Conservation (phyloP, 306 rosid species). For the Sindora glabra region DNA sequence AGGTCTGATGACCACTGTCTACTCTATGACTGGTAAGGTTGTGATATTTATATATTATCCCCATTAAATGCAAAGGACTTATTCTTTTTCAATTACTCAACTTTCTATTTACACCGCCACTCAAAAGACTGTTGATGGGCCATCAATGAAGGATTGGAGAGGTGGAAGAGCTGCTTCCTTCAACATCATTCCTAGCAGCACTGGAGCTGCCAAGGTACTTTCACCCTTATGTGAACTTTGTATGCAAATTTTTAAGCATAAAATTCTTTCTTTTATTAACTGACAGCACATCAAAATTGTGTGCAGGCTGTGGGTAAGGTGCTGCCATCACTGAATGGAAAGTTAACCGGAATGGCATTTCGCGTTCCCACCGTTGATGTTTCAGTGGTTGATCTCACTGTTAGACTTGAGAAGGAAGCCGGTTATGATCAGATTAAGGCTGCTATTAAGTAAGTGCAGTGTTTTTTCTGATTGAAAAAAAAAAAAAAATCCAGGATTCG, state of each 20-base stretch:
- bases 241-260: neutral
- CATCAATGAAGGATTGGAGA: conserved; percentile 92
- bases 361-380: conserved; percentile 92
- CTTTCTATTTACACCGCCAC: conserved; percentile 42
- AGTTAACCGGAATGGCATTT: conserved; percentile 89
- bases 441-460: conserved; percentile 77
- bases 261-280: neutral
- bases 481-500: too few species aligned
- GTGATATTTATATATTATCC: neutral
- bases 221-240: neutral
- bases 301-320: conserved; percentile 95
- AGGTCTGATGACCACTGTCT: conserved; percentile 91
- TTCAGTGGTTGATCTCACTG: conserved; percentile 94
- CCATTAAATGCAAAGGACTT: neutral
- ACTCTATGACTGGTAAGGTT: conserved; percentile 68
- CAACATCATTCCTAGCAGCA: conserved; percentile 92
- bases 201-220: conserved; percentile 89
- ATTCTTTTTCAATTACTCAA: neutral
- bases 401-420: conserved; percentile 64
- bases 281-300: too few species aligned
- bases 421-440: conserved; percentile 68
- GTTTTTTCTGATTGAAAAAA: neutral
- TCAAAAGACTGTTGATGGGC: conserved; percentile 95
- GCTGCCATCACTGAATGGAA: conserved; percentile 69
- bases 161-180: conserved; percentile 95